A percentile compares a stretch with the other conserved stretches of the same genome.
These are phyloP conservation scores for Corylus americana DNA, from an alignment of 306 rosid species.

Conservation along the genomic window DNA sequence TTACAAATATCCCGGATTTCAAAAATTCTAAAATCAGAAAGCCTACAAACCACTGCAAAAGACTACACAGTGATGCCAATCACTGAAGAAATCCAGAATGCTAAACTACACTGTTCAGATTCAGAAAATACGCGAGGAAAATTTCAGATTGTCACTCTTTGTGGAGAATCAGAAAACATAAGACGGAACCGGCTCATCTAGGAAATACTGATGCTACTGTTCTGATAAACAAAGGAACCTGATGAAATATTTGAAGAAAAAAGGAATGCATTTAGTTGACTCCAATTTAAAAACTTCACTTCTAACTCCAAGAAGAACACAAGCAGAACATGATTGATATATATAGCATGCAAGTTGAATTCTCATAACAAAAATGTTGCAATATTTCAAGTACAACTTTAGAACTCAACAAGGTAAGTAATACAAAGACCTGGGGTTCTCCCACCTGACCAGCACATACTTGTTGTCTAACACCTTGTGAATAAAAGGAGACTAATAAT, in stretches of 20 bases:
- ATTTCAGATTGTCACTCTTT: not conserved
- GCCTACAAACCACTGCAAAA: conserved; percentile 4
- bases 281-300: not conserved
- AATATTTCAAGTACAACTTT: not conserved
- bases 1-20: not conserved
- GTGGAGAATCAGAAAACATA: not conserved
- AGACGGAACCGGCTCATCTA: not conserved
- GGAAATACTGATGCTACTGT: not conserved
- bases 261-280: not conserved
- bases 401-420: not conserved
- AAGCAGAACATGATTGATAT: not conserved
- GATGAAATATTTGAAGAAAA: not conserved
- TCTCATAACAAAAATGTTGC: not conserved
- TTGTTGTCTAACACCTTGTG: not conserved
- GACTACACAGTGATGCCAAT: conserved; percentile 9
- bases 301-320: not conserved
- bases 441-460: not conserved
- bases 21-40: conserved; percentile 6
- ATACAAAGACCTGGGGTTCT: not conserved
- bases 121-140: not conserved
- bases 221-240: not conserved
- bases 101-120: not conserved
- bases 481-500: not conserved
- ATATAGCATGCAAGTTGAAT: not conserved
- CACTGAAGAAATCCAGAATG: conserved; percentile 2